These are phyloP conservation scores for Pyronema omphalodes DNA, from an alignment of 495 filamentous ascomycete genomes.

Conservation along the genomic window DNA sequence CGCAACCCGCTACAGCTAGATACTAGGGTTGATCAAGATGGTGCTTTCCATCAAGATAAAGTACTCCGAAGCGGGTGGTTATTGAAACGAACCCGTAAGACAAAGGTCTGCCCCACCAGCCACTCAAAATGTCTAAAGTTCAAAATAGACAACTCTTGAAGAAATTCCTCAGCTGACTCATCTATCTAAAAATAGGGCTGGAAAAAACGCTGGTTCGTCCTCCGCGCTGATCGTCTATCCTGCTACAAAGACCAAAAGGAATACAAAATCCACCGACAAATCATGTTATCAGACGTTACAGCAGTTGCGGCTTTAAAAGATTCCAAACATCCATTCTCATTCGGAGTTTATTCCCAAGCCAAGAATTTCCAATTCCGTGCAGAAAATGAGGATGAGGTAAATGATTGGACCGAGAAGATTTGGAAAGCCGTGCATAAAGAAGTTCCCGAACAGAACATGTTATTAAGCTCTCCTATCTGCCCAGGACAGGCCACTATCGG, in stretches of 20 bases:
- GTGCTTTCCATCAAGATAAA: slow-evolving; percentile 84
- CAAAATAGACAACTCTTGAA: slow-evolving; percentile 25
- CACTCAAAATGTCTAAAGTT: slow-evolving; percentile 8
- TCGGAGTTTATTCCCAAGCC: slow-evolving; percentile 82
- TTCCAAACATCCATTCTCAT: slow-evolving; percentile 65
- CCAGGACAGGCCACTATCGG: slow-evolving; percentile 25
- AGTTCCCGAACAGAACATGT: slow-evolving; percentile 66
- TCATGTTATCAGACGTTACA: slow-evolving; percentile 75
- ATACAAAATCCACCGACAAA: slow-evolving; percentile 69
- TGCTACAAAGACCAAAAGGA: slow-evolving; percentile 88
- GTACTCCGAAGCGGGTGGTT: slow-evolving; percentile 77
- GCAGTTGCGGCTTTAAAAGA: slow-evolving; percentile 78
- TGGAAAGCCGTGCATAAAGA: slow-evolving; percentile 60
- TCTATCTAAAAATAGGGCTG: slow-evolving; percentile 38
- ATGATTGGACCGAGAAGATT: slow-evolving; percentile 75
- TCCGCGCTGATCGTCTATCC: slow-evolving; percentile 82
- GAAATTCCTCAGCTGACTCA: background rate
- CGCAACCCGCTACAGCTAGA: slow-evolving; percentile 4
- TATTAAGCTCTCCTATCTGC: slow-evolving; percentile 41
- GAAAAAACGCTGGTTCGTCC: slow-evolving; percentile 77
- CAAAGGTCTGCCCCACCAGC: slow-evolving; percentile 43
- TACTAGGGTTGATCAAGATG: slow-evolving; percentile 63
- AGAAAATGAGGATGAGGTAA: slow-evolving; percentile 48
- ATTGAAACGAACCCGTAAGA: slow-evolving; percentile 74
- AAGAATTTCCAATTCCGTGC: slow-evolving; percentile 84